These are phyloP conservation scores for Saturnispora sekii DNA, from an alignment of 805 yeast genomes.

Conservation along the genomic window DNA sequence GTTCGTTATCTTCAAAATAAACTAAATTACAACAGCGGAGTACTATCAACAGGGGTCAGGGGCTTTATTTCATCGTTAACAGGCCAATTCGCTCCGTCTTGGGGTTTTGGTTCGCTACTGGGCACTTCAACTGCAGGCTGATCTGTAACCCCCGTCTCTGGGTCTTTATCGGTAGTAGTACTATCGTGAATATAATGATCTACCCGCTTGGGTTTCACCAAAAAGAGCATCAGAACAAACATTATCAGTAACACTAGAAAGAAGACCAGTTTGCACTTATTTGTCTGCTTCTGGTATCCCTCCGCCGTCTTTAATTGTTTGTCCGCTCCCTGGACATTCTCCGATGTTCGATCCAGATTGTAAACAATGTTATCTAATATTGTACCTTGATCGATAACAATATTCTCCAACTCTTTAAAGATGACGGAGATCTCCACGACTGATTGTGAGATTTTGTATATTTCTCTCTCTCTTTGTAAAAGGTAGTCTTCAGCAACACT, in stretches of 20 bases:
- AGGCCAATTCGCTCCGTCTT: not conserved
- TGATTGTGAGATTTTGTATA: constrained; percentile 85
- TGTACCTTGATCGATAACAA: constrained; percentile 94
- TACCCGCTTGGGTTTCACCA: constrained; percentile 48
- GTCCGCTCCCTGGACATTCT: constrained; percentile 67
- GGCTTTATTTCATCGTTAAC: constrained; percentile 5
- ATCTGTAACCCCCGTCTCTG: no score
- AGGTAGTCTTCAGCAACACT: constrained; percentile 34
- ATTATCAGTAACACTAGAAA: constrained; percentile 62
- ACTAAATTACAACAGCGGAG: not conserved
- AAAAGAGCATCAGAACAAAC: constrained; percentile 57
- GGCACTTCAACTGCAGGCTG: not conserved
- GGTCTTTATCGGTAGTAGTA: not conserved
- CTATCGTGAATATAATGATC: constrained; percentile 23
- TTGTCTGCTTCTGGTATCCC: constrained; percentile 75
- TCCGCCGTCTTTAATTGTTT: constrained; percentile 70
- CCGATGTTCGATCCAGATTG: constrained; percentile 72
- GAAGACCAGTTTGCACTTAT: constrained; percentile 81
- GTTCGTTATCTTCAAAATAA: not conserved
- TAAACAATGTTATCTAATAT: constrained; percentile 89
- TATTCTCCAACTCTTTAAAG: constrained; percentile 82
- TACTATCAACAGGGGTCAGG: not conserved
- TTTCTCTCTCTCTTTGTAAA: constrained; percentile 79
- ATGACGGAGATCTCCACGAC: constrained; percentile 88
- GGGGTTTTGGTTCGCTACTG: not conserved